phyloP scores from a whole-genome alignment of 306 rosid species.

The Fragaria vesca region DNA sequence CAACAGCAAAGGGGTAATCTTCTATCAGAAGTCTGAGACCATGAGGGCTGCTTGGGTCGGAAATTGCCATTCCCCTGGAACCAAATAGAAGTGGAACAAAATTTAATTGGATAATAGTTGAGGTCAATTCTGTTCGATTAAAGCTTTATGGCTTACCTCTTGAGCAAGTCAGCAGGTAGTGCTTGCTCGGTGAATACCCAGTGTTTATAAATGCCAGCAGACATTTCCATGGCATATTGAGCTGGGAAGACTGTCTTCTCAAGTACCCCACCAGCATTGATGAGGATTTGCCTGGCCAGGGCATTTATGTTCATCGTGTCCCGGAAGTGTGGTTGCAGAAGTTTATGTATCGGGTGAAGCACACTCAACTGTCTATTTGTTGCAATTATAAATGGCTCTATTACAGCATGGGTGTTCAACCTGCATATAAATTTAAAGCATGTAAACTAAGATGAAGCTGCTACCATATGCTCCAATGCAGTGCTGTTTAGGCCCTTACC shows the following conservation, averaged over 20 bases:
- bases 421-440: constrained; percentile 40
- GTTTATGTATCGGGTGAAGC: constrained; percentile 82
- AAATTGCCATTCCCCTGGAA: constrained; percentile 75
- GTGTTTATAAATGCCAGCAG: constrained; percentile 55
- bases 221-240: constrained; percentile 78
- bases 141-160: constrained; percentile 49
- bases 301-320: constrained; percentile 97
- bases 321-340: constrained; percentile 76
- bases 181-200: constrained; percentile 89
- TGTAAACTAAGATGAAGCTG: constrained; percentile 13
- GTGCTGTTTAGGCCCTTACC: constrained; percentile 45
- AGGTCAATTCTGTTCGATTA: neutral
- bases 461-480: constrained; percentile 6
- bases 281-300: constrained; percentile 80
- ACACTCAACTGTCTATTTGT: constrained; percentile 77
- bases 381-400: constrained; percentile 89
- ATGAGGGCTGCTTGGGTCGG: constrained; percentile 48
- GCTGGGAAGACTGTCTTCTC: constrained; percentile 92
- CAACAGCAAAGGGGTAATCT: constrained; percentile 88
- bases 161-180: constrained; percentile 70
- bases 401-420: constrained; percentile 88
- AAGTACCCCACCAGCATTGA: constrained; percentile 84
- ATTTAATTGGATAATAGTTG: constrained; percentile 4
- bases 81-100: constrained; percentile 15
- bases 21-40: constrained; percentile 73